Conservation (phyloP, 2,329 filamentous ascomycete genomes). For the Cordyceps cateniannulata region DNA sequence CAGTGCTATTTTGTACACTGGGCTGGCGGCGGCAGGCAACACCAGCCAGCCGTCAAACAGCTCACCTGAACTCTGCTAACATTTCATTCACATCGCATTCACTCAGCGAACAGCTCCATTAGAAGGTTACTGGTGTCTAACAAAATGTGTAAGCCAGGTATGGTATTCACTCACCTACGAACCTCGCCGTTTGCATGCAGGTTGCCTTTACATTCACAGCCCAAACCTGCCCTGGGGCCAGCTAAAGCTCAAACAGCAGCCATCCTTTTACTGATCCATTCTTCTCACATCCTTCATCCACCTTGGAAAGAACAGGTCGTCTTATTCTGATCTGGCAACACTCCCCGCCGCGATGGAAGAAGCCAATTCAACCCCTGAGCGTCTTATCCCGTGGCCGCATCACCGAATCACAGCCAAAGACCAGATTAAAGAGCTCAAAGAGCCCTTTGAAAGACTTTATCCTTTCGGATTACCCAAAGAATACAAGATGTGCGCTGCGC, state of each 20-base stretch:
- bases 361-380: background rate
- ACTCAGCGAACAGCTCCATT: slow-evolving; percentile 15
- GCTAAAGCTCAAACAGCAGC: background rate
- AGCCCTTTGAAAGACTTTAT: slow-evolving; percentile 26
- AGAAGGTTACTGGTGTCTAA: background rate
- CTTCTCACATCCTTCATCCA: no score
- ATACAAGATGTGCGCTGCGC: slow-evolving; percentile 28
- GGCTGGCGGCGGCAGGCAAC: background rate
- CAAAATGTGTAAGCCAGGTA: background rate
- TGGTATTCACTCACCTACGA: background rate
- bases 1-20: background rate
- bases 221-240: background rate
- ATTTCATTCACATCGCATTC: slow-evolving; percentile 4
- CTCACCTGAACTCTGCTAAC: background rate
- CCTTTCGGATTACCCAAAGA: slow-evolving; percentile 28
- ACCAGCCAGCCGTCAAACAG: background rate
- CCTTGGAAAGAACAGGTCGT: background rate
- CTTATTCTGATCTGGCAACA: no score
- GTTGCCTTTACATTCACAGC: background rate
- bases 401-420: slow-evolving; percentile 19
- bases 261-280: background rate
- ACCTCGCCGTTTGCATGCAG: background rate
- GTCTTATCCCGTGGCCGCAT: background rate
- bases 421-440: slow-evolving; percentile 20
- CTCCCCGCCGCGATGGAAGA: background rate